phyloP scores from a whole-genome alignment of 2,329 filamentous ascomycete species.

The Pyrenochaeta sp. region DNA sequence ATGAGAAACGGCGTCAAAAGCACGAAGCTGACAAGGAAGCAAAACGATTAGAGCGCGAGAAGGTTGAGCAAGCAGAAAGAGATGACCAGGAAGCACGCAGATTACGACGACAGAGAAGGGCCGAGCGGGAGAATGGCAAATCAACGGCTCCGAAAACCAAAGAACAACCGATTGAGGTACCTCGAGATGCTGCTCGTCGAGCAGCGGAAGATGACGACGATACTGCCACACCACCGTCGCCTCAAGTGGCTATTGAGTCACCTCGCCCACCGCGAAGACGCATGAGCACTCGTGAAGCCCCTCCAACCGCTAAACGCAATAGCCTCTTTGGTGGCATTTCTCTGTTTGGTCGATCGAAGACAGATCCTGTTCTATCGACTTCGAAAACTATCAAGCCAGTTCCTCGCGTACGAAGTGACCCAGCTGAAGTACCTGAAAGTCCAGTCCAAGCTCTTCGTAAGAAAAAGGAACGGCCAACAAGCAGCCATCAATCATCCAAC shows the following conservation, averaged over 20 bases:
- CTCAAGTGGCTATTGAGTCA: constrained; percentile 22
- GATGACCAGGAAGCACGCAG: constrained; percentile 28
- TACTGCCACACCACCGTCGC: constrained; percentile 12
- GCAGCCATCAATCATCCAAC: constrained; percentile 43
- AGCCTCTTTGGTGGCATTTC: constrained; percentile 41
- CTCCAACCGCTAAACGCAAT: constrained; percentile 34
- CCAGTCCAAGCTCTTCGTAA: constrained; percentile 23
- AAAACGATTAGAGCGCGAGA: constrained; percentile 12
- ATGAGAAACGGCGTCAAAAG: constrained; percentile 32
- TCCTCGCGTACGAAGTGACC: constrained; percentile 34
- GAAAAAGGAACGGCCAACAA: constrained; percentile 33
- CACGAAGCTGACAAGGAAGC: constrained; percentile 40
- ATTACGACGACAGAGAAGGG: constrained; percentile 33
- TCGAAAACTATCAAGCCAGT: constrained; percentile 35
- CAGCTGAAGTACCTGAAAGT: constrained; percentile 25
- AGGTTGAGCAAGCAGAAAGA: constrained; percentile 17
- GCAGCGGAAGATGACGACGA: constrained; percentile 26
- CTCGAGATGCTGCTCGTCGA: constrained; percentile 38
- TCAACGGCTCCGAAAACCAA: constrained; percentile 17
- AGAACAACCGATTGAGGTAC: constrained; percentile 17
- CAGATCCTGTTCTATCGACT: constrained; percentile 33
- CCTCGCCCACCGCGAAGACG: constrained; percentile 36
- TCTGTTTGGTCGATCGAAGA: constrained; percentile 43
- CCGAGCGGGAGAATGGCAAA: constrained; percentile 38
- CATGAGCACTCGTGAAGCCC: constrained; percentile 38